A percentile compares a stretch with the other conserved stretches of the same genome.
phyloP scores from a whole-genome alignment of 179 eudicot genomes.

The Drosera spatulata region DNA sequence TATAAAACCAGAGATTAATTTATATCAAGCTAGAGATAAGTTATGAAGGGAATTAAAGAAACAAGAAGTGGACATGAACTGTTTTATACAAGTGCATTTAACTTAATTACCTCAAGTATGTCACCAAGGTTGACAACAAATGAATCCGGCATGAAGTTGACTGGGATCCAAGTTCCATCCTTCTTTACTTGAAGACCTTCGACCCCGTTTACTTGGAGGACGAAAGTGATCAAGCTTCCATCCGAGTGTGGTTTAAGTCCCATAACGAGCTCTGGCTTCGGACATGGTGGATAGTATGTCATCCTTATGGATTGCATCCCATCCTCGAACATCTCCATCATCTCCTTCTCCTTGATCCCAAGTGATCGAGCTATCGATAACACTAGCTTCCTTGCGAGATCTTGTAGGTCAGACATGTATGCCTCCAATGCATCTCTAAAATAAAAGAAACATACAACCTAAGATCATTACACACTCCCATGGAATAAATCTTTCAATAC shows the following conservation, averaged over 20 bases:
- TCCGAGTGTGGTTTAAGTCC: constrained; percentile 13
- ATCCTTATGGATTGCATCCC: constrained; percentile 13
- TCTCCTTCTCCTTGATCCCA: constrained; percentile 10
- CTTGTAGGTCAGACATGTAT: constrained; percentile 15
- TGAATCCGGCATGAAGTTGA: constrained; percentile 1
- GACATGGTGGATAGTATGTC: constrained; percentile 13
- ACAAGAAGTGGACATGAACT: too few relatives aligned
- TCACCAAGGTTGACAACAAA: constrained; percentile 10
- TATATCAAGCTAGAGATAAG: too few relatives aligned
- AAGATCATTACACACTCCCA: not conserved
- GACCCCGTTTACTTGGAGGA: constrained; percentile 5
- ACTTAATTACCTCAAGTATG: constrained; percentile 7
- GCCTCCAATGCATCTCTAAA: constrained; percentile 19
- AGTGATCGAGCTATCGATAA: constrained; percentile 13
- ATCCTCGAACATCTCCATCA: constrained; percentile 11
- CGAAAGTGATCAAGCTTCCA: constrained; percentile 5
- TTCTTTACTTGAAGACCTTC: constrained; percentile 6
- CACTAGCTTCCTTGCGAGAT: constrained; percentile 13
- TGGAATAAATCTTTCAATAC: too few relatives aligned
- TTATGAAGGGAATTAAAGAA: too few relatives aligned
- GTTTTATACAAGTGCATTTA: not conserved
- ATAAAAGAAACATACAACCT: not conserved
- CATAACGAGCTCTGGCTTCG: constrained; percentile 7
- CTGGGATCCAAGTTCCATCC: constrained; percentile 5
- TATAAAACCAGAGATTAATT: too few relatives aligned